A percentile compares a stretch with the other conserved stretches of the same genome.
phyloP scores from a whole-genome alignment of 2,329 filamentous ascomycete genomes.

The Amylocarpus encephaloides region DNA sequence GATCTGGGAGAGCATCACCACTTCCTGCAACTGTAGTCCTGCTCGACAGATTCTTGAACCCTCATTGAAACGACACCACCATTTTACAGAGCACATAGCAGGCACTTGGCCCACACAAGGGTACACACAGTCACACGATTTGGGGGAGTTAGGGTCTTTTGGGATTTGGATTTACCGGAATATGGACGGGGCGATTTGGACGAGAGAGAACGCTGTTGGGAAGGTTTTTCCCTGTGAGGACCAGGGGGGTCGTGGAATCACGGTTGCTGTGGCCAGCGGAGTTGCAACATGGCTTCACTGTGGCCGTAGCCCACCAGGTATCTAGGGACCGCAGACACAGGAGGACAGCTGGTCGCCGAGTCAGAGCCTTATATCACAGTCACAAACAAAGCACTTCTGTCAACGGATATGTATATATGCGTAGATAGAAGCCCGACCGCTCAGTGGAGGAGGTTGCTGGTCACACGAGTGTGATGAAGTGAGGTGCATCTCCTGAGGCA shows the following conservation, averaged over 20 bases:
- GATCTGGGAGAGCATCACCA: no score
- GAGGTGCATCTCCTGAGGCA: slow-evolving; percentile 7
- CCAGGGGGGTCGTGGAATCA: slow-evolving; percentile 9
- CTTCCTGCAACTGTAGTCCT: no score
- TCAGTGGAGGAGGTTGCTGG: slow-evolving; percentile 2
- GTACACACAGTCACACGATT: no score
- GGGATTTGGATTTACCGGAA: no score
- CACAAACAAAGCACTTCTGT: slow-evolving; percentile 16
- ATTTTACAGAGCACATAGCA: no score
- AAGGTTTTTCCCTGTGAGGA: slow-evolving; percentile 5
- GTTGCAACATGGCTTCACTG: slow-evolving; percentile 12
- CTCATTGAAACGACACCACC: no score
- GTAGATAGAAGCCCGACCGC: slow-evolving; percentile 10
- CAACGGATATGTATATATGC: slow-evolving; percentile 13
- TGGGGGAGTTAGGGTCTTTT: no score
- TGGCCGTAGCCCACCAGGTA: slow-evolving; percentile 12
- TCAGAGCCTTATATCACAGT: slow-evolving; percentile 12
- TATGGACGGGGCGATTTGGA: neutral
- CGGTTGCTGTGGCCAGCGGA: slow-evolving; percentile 11
- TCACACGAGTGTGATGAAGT: slow-evolving; percentile 9
- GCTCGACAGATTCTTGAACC: no score
- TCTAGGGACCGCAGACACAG: slow-evolving; percentile 10
- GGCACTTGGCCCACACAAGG: no score
- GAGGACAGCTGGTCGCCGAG: slow-evolving; percentile 13
- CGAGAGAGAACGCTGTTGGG: neutral